These are phyloP conservation scores for Backusella luteola DNA, from an alignment of 192 early-diverging fungal species.

Conservation along the genomic window DNA sequence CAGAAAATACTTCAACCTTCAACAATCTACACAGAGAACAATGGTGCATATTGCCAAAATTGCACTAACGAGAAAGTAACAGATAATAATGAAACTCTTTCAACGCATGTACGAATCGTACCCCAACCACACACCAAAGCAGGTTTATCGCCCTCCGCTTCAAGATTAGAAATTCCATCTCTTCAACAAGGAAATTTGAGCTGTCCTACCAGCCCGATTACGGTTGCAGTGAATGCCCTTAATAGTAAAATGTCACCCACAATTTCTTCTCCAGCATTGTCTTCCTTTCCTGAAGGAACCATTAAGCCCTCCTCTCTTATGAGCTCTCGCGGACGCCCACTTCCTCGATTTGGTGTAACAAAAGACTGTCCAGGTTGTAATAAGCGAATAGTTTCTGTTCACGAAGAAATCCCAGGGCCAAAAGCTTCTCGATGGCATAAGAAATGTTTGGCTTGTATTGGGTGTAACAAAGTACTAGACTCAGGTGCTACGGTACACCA, in stretches of 20 bases:
- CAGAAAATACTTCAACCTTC: conserved; percentile 15
- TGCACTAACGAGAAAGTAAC: conserved; percentile 10
- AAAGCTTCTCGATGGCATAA: conserved; percentile 33
- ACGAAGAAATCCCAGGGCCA: conserved; percentile 32
- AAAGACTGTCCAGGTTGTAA: conserved; percentile 31
- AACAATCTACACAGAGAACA: conserved; percentile 20
- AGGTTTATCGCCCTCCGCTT: neutral
- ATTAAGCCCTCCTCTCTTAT: conserved; percentile 23
- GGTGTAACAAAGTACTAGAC: conserved; percentile 30
- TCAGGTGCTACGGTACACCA: conserved; percentile 27
- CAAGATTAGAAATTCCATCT: neutral
- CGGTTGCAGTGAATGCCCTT: neutral
- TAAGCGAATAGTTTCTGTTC: conserved; percentile 17
- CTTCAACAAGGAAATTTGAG: neutral
- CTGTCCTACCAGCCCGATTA: neutral
- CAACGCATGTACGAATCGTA: conserved; percentile 16
- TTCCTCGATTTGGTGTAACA: conserved; percentile 26
- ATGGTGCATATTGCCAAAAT: conserved; percentile 17
- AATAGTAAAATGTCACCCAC: conserved; percentile 7
- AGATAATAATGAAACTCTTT: neutral
- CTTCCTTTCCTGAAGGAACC: conserved; percentile 1
- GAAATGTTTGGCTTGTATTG: conserved; percentile 24
- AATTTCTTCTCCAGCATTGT: neutral
- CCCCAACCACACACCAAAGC: conserved; percentile 13
- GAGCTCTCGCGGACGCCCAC: conserved; percentile 18